phyloP scores from a whole-genome alignment of 306 rosid genomes.

The Arachis hypogaea region DNA sequence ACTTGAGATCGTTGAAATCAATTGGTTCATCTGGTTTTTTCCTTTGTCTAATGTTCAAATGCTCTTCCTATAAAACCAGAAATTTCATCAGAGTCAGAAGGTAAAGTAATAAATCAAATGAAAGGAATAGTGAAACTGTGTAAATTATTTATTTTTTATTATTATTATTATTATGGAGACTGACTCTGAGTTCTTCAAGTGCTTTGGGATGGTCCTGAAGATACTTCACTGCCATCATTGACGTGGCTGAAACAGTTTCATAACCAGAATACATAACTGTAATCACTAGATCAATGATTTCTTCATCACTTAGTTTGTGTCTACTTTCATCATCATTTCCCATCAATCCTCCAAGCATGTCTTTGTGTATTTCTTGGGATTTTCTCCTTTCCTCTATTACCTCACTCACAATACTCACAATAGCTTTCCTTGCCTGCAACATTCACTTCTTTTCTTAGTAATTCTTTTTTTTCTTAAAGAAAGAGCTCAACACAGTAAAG shows the following conservation, averaged over 20 bases:
- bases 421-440: conserved; percentile 83
- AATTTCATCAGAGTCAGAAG: conserved; percentile 36
- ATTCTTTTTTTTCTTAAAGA: too few species aligned
- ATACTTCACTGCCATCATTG: conserved; percentile 98
- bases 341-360: conserved; percentile 78
- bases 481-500: too few species aligned
- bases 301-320: conserved; percentile 72
- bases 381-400: conserved; percentile 69
- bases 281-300: conserved; percentile 78
- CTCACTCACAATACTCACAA: conserved; percentile 58
- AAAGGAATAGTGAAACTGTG: background rate
- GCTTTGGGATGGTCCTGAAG: conserved; percentile 90
- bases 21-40: conserved; percentile 74
- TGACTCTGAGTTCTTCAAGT: conserved; percentile 88
- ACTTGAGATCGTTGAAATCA: conserved; percentile 69
- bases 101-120: background rate
- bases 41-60: conserved; percentile 73
- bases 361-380: conserved; percentile 57
- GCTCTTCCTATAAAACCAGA: conserved; percentile 65
- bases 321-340: conserved; percentile 57
- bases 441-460: too few species aligned
- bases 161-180: conserved; percentile 28
- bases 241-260: conserved; percentile 96
- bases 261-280: conserved; percentile 89
- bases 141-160: too few species aligned